Evolutionary conservation across 208 protist species (phyloP).

Genomic region (Angomonas deanei): DNA sequence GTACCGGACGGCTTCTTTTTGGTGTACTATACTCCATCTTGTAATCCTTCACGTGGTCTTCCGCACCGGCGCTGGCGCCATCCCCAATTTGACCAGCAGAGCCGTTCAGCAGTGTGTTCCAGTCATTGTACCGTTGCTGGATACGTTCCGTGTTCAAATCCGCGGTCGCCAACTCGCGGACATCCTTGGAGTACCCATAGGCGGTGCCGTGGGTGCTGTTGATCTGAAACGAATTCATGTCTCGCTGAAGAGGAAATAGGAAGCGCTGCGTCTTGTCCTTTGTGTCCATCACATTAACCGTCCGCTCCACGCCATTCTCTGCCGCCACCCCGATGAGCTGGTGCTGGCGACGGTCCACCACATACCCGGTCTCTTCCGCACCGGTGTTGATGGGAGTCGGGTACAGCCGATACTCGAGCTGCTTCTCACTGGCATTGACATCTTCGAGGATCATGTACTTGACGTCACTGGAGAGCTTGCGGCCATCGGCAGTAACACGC

Average conservation of each 20-base stretch:
- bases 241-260: conserved; percentile 3
- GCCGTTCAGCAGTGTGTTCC: conserved; percentile 47
- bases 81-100: conserved; percentile 31
- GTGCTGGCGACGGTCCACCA: conserved; percentile 13
- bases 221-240: neutral
- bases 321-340: conserved; percentile 18
- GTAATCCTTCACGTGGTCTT: conserved; percentile 22
- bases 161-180: conserved; percentile 31
- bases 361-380: neutral
- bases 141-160: conserved; percentile 52
- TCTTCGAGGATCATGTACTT: conserved; percentile 21
- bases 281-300: conserved; percentile 10
- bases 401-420: conserved; percentile 8
- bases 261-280: conserved; percentile 9
- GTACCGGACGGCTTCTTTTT: conserved; percentile 59
- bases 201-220: conserved; percentile 16
- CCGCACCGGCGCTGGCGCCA: conserved; percentile 17
- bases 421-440: neutral
- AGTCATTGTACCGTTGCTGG: conserved; percentile 51
- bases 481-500: conserved; percentile 6
- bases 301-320: neutral
- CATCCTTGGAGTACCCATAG: conserved; percentile 21
- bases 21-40: conserved; percentile 73
- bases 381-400: neutral
- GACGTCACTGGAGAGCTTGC: neutral